Percentiles rank a stretch among this genome's conserved stretches.
These are phyloP conservation scores for Puccinia sorghi DNA, from an alignment of 1,284 basidiomycete genomes.

Conservation along the genomic window DNA sequence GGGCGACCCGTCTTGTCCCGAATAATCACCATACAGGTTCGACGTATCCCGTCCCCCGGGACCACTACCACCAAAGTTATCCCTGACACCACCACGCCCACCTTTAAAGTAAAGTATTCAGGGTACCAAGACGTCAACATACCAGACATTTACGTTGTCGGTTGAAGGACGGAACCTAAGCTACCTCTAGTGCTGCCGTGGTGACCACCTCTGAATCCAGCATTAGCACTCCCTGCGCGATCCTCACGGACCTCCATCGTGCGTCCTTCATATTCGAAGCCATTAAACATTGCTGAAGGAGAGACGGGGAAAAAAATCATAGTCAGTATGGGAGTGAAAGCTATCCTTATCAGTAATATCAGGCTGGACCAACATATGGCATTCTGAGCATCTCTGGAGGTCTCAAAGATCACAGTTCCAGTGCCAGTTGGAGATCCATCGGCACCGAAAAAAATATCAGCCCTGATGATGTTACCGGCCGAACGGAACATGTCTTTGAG, in stretches of 20 bases:
- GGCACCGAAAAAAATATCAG: slow-evolving; percentile 86
- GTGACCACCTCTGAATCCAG: slow-evolving; percentile 59
- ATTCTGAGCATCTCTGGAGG: slow-evolving; percentile 80
- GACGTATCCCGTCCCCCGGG: slow-evolving; percentile 64
- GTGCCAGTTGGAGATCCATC: slow-evolving; percentile 93
- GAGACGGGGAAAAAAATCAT: slow-evolving; percentile 47
- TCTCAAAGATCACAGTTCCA: slow-evolving; percentile 92
- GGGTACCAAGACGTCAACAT: not conserved
- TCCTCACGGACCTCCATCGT: slow-evolving; percentile 87
- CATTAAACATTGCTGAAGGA: slow-evolving; percentile 79
- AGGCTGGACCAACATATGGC: slow-evolving; percentile 74
- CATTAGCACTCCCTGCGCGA: slow-evolving; percentile 57
- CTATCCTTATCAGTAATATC: not conserved
- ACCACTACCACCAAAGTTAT: slow-evolving; percentile 62
- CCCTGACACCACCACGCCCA: slow-evolving; percentile 66
- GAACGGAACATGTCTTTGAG: slow-evolving; percentile 94
- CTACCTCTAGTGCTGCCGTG: slow-evolving; percentile 56
- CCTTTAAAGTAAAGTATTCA: slow-evolving; percentile 52
- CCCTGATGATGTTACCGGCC: slow-evolving; percentile 87
- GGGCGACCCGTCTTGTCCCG: slow-evolving; percentile 65
- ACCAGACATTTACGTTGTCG: slow-evolving; percentile 51
- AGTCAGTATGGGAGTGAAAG: not conserved
- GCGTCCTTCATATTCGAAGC: slow-evolving; percentile 90
- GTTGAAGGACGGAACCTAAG: slow-evolving; percentile 17
- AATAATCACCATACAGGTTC: slow-evolving; percentile 77